Percentiles rank a stretch among this genome's conserved stretches.
These are phyloP conservation scores for Hemerocallis citrina DNA, from an alignment of 106 monocot genomes.

Conservation along the genomic window DNA sequence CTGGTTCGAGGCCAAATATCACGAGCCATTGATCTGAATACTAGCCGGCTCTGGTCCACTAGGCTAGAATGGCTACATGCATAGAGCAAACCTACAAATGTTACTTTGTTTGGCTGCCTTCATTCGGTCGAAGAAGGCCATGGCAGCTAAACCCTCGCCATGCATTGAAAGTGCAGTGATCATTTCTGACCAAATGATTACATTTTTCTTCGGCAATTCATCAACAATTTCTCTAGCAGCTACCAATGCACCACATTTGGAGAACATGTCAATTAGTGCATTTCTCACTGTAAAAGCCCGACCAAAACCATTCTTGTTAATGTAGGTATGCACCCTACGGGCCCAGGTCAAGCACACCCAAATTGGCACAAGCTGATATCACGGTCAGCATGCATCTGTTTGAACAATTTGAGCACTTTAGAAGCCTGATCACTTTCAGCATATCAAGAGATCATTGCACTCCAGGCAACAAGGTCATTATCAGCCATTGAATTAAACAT, in stretches of 20 bases:
- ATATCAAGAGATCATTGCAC: constrained; percentile 57
- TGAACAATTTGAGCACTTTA: constrained; percentile 54
- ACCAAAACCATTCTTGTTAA: constrained; percentile 18
- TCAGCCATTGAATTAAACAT: constrained; percentile 44
- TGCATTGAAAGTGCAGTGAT: constrained; percentile 66
- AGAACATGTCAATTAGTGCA: constrained; percentile 50
- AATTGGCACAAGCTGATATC: constrained; percentile 53
- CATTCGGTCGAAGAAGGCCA: constrained; percentile 45
- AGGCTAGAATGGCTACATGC: constrained; percentile 55
- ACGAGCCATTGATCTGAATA: constrained; percentile 49
- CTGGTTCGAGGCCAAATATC: constrained; percentile 27
- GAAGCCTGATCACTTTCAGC: constrained; percentile 44
- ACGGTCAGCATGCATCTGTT: constrained; percentile 57
- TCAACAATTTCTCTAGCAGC: constrained; percentile 24
- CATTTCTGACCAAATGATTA: constrained; percentile 66
- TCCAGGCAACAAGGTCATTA: constrained; percentile 59
- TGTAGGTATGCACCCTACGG: constrained; percentile 33
- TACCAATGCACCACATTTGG: constrained; percentile 25
- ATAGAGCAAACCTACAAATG: constrained; percentile 48
- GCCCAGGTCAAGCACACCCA: constrained; percentile 59
- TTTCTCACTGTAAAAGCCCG: constrained; percentile 4
- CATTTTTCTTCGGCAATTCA: constrained; percentile 50
- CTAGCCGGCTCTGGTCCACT: constrained; percentile 30
- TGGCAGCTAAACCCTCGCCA: constrained; percentile 39
- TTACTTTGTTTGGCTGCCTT: constrained; percentile 34